These are phyloP conservation scores for Aspergillus bertholletiae DNA, from an alignment of 495 filamentous ascomycete species.

Conservation along the genomic window DNA sequence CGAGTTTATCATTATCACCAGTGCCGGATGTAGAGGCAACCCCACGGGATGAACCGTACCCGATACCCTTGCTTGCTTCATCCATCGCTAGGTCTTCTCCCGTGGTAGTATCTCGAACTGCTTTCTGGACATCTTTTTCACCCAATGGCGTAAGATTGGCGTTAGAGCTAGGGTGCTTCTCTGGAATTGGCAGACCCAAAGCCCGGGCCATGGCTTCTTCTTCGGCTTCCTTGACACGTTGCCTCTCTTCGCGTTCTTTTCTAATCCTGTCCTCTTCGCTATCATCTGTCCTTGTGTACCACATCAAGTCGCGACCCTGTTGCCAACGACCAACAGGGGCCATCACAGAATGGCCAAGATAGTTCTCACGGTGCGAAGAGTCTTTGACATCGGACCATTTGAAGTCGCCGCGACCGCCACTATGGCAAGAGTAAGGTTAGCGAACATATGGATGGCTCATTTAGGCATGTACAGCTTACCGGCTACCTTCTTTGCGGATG, in stretches of 20 bases:
- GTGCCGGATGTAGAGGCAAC: background rate
- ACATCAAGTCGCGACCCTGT: slow-evolving; percentile 76
- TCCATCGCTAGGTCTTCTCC: slow-evolving; percentile 25
- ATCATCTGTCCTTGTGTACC: slow-evolving; percentile 77
- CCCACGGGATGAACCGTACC: slow-evolving; percentile 19
- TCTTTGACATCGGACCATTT: slow-evolving; percentile 92
- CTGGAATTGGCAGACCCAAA: slow-evolving; percentile 69
- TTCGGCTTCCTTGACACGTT: slow-evolving; percentile 84
- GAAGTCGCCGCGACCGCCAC: slow-evolving; percentile 90
- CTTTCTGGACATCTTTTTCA: slow-evolving; percentile 25
- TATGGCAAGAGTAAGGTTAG: slow-evolving; percentile 20
- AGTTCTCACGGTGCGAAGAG: slow-evolving; percentile 89
- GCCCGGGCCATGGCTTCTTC: slow-evolving; percentile 83
- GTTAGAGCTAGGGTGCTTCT: slow-evolving; percentile 31
- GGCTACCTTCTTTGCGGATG: slow-evolving; percentile 89
- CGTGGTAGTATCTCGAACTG: slow-evolving; percentile 26
- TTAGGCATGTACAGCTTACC: slow-evolving; percentile 33
- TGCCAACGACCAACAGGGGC: slow-evolving; percentile 96
- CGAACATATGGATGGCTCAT: background rate
- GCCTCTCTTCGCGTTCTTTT: slow-evolving; percentile 69
- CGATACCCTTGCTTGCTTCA: slow-evolving; percentile 17
- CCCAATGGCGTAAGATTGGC: slow-evolving; percentile 42
- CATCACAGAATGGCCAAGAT: slow-evolving; percentile 93
- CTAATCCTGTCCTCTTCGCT: slow-evolving; percentile 55
- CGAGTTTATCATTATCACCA: slow-evolving; percentile 19